Percentiles rank a stretch among this genome's conserved stretches.
Conservation (phyloP, 2,329 filamentous ascomycete genomes). For the Colletotrichum filicis region DNA sequence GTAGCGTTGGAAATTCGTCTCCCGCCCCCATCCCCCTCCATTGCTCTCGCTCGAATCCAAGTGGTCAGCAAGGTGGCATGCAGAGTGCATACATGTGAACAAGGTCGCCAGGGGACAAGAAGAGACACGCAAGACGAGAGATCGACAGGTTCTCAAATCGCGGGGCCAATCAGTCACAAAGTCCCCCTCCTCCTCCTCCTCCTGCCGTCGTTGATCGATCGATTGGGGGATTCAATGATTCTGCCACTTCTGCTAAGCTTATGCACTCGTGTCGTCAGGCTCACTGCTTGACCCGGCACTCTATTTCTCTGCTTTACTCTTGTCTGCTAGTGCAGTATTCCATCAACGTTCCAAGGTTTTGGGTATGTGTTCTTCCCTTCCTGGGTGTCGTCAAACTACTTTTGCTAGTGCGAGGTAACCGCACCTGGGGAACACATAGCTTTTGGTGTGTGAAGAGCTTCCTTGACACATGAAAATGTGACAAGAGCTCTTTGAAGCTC, state of each 20-base stretch:
- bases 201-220: background rate
- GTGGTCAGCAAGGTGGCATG: background rate
- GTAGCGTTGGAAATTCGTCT: constrained; percentile 19
- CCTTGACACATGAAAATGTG: background rate
- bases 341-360: background rate
- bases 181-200: no score
- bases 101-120: background rate
- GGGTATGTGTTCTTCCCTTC: background rate
- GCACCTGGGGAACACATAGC: background rate
- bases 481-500: background rate
- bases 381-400: background rate
- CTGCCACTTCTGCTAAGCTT: background rate
- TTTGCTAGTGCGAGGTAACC: background rate
- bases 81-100: background rate
- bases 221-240: background rate
- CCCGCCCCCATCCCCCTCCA: background rate
- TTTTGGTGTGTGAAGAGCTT: background rate
- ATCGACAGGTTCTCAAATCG: constrained; percentile 16
- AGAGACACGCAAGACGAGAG: background rate
- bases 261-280: background rate
- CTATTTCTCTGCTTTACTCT: background rate
- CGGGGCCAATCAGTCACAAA: no score
- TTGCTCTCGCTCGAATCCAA: background rate
- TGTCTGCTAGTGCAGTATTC: background rate
- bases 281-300: background rate